These are phyloP conservation scores for Lupinus albus DNA, from an alignment of 306 rosid genomes.

Conservation along the genomic window DNA sequence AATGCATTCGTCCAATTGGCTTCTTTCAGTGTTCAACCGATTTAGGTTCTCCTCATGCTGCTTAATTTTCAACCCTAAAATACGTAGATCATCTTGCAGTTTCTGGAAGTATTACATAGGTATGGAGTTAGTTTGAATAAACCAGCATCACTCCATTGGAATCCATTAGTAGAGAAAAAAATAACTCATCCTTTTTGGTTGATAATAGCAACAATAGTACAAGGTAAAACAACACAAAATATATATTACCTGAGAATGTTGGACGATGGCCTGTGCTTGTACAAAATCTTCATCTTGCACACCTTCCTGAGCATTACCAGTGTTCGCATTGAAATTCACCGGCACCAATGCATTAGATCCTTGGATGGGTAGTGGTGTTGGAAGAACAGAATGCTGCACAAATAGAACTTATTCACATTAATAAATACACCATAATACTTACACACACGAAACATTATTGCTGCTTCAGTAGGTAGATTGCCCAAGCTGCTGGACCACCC, in stretches of 20 bases:
- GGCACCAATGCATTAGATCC: conserved; percentile 55
- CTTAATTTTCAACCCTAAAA: conserved; percentile 70
- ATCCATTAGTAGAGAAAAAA: conserved; percentile 8
- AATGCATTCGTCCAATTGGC: conserved; percentile 70
- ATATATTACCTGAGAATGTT: conserved; percentile 57
- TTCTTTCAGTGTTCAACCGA: conserved; percentile 57
- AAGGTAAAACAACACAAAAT: conserved; percentile 13
- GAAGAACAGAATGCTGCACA: conserved; percentile 48
- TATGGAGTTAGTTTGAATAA: conserved; percentile 35
- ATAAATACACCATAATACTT: conserved; percentile 30
- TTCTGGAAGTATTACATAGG: conserved; percentile 56
- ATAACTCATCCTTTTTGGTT: conserved; percentile 18
- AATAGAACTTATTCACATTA: conserved; percentile 17
- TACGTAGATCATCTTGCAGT: conserved; percentile 74
- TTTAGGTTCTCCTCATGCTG: conserved; percentile 71
- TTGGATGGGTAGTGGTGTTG: conserved; percentile 46
- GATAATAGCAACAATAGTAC: conserved; percentile 1
- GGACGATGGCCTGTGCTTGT: conserved; percentile 62
- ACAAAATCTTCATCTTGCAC: conserved; percentile 53
- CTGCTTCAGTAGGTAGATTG: conserved; percentile 21
- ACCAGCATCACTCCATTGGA: conserved; percentile 12
- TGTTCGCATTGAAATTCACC: conserved; percentile 53
- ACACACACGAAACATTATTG: neutral
- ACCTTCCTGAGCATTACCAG: conserved; percentile 36
- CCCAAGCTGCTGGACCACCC: conserved; percentile 10